A percentile compares a stretch with the other conserved stretches of the same genome.
phyloP scores from a whole-genome alignment of 192 early-diverging fungal genomes.

The Entophlyctis luteolus region DNA sequence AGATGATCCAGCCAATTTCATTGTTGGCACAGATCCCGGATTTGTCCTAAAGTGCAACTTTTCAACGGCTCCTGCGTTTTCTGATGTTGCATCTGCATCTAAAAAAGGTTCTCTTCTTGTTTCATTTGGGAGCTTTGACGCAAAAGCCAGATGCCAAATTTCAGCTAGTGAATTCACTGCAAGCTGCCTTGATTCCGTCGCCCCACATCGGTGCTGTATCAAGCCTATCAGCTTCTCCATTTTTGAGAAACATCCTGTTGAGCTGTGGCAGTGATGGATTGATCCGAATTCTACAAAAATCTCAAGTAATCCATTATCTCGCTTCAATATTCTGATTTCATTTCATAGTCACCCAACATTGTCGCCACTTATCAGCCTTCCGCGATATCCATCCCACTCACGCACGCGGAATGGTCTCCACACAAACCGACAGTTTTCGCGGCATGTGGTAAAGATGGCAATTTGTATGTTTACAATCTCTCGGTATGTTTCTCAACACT shows the following conservation, averaged over 20 bases:
- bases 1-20: constrained; percentile 20
- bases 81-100: background rate
- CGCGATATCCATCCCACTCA: constrained; percentile 12
- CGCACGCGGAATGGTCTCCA: constrained; percentile 36
- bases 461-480: constrained; percentile 45
- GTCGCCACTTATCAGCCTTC: constrained; percentile 42
- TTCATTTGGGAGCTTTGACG: background rate
- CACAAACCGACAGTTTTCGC: constrained; percentile 41
- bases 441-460: constrained; percentile 24
- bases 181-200: constrained; percentile 25
- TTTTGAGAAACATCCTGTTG: constrained; percentile 43
- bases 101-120: constrained; percentile 4
- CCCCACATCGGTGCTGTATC: constrained; percentile 41
- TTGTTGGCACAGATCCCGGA: constrained; percentile 45
- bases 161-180: constrained; percentile 24
- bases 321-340: too few species aligned
- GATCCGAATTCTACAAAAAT: constrained; percentile 37
- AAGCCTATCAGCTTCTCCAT: constrained; percentile 39
- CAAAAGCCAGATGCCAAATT: background rate
- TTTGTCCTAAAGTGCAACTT: constrained; percentile 39
- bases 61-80: constrained; percentile 1
- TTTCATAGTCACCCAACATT: background rate
- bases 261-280: constrained; percentile 39
- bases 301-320: constrained; percentile 23
- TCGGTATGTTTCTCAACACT: constrained; percentile 24